phyloP scores from a whole-genome alignment of 176 grass and related monocot genomes.

The Microstegium vimineum region DNA sequence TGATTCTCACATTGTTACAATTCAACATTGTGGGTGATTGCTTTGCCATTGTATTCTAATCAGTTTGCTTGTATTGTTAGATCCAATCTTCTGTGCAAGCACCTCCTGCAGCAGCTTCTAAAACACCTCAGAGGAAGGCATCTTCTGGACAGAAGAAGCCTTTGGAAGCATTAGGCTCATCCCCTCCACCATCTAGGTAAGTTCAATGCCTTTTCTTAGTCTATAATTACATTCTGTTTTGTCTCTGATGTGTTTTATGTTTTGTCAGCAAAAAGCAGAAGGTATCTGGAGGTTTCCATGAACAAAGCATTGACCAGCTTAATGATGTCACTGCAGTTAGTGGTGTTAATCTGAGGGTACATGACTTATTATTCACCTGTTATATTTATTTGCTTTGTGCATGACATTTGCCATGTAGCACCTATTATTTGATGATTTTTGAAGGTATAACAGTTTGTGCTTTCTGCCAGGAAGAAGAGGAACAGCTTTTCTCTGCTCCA shows the following conservation, averaged over 20 bases:
- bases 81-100: slow-evolving; percentile 46
- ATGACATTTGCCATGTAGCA: neutral
- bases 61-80: slow-evolving; percentile 33
- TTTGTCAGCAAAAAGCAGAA: slow-evolving; percentile 86
- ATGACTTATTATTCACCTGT: slow-evolving; percentile 24
- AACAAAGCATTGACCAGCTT: slow-evolving; percentile 98
- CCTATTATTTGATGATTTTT: neutral
- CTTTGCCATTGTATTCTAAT: slow-evolving; percentile 19
- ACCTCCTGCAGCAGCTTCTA: slow-evolving; percentile 33
- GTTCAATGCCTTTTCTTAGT: slow-evolving; percentile 21
- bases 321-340: slow-evolving; percentile 99
- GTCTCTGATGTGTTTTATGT: slow-evolving; percentile 25
- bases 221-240: slow-evolving; percentile 7
- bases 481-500: slow-evolving; percentile 77
- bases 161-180: slow-evolving; percentile 54
- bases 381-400: slow-evolving; percentile 31
- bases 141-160: slow-evolving; percentile 91
- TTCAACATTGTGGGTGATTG: slow-evolving; percentile 1
- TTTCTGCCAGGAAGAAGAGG: slow-evolving; percentile 84
- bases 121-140: slow-evolving; percentile 77
- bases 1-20: neutral
- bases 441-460: slow-evolving; percentile 15
- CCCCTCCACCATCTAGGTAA: slow-evolving; percentile 70
- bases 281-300: slow-evolving; percentile 65
- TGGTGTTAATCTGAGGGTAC: slow-evolving; percentile 96